Evolutionary conservation across 371 early-diverging fungal genomes (phyloP).

Genomic region (Circinella minor): DNA sequence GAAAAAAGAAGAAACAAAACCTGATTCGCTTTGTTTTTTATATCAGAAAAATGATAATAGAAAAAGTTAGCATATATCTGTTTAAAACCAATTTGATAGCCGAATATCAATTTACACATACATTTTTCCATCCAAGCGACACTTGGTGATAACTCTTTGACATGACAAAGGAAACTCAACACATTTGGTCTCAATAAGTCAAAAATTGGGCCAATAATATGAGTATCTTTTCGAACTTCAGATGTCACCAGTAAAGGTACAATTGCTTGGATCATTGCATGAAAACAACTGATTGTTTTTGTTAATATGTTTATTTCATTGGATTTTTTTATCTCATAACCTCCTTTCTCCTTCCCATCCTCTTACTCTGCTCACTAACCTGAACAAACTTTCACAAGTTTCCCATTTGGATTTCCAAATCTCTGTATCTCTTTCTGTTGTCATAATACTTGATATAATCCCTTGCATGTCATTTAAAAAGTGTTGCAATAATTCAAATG

Average conservation of each 20-base stretch:
- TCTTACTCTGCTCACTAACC: conserved; percentile 15
- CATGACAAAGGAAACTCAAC: conserved; percentile 24
- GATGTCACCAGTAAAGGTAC: conserved; percentile 19
- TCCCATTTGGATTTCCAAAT: conserved; percentile 22
- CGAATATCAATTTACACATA: conserved; percentile 5
- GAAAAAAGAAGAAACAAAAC: conserved; percentile 15
- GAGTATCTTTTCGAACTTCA: conserved; percentile 9
- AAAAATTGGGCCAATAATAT: conserved; percentile 17
- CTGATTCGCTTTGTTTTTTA: conserved; percentile 18
- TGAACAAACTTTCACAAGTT: conserved; percentile 27
- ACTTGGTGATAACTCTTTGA: conserved; percentile 16
- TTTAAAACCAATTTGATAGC: too few species aligned
- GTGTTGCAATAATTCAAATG: conserved; percentile 54
- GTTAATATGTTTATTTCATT: neutral
- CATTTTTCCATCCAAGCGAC: conserved; percentile 31
- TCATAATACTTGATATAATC: conserved; percentile 12
- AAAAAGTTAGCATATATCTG: neutral
- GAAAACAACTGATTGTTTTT: conserved; percentile 23
- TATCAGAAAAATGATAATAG: neutral
- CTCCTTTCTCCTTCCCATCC: too few species aligned
- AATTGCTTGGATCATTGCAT: conserved; percentile 25
- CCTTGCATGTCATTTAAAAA: conserved; percentile 48
- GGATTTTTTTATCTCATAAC: too few species aligned
- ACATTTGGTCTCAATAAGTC: conserved; percentile 27
- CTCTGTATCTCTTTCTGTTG: conserved; percentile 8